Evolutionary conservation across 192 early-diverging fungal species (phyloP).

Genomic region (Backusella australiensis): DNA sequence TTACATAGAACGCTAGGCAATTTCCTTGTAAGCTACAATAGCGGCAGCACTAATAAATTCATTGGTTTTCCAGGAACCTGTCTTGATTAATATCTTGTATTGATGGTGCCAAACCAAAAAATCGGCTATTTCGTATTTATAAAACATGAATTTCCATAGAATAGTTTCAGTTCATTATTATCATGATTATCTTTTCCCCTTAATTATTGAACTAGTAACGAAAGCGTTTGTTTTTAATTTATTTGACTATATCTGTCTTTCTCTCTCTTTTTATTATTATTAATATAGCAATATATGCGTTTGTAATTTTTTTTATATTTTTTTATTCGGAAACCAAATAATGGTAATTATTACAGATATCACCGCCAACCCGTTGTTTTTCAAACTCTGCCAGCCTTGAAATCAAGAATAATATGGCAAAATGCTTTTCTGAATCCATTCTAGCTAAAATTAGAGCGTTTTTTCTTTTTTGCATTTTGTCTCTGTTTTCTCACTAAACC

Average conservation of each 20-base stretch:
- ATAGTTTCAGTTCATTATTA: neutral
- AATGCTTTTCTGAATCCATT: neutral
- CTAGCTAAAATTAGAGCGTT: neutral
- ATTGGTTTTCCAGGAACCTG: neutral
- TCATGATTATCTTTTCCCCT: neutral
- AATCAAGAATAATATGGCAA: neutral
- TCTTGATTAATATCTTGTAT: neutral
- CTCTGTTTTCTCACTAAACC: neutral
- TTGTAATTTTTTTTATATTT: neutral
- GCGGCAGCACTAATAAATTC: neutral
- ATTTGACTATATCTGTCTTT: neutral
- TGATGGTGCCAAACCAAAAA: neutral
- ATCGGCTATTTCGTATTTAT: neutral
- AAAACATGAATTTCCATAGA: neutral
- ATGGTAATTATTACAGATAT: neutral
- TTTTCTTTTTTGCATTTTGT: neutral
- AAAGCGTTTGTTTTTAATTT: neutral
- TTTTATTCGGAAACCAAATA: slow-evolving; percentile 3
- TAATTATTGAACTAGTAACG: neutral
- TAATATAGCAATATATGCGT: neutral
- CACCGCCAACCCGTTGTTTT: slow-evolving; percentile 2
- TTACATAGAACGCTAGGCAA: neutral
- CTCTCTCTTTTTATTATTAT: neutral
- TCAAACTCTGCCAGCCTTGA: neutral
- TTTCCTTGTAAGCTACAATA: slow-evolving; percentile 2